Evolutionary conservation across 2,329 filamentous ascomycete species (phyloP), one percentile per base, ranked within the genome.

Genomic region (Macroventuria anomochaeta): DNA sequence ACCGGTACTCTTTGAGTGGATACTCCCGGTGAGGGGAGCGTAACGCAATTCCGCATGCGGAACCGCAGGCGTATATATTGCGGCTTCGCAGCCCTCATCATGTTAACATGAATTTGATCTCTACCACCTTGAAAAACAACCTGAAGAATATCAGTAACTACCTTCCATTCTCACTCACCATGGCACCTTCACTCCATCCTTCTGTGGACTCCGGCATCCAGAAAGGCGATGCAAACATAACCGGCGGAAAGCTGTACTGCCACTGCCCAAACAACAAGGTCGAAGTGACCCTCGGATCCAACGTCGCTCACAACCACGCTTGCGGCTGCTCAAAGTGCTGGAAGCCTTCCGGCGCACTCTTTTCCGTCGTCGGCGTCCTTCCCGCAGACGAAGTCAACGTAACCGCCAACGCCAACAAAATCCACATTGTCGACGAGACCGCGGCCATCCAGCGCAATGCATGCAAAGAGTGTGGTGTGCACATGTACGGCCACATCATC

Each of bases 311-410:
- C 78, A 88, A 89, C 78, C 87, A 89, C 75, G 85, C 84, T 49
- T 89, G 87, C 74, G 86, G 86, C 58, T 89, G 87, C 76, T 88
- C 85, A 48, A 87, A 88, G 72, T 89, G 87, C 81, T 89, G 85
- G 85, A 89, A 88, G 73, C 87, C 87, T 5, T 53, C 73, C 2
- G 84, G 84, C 25, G 79, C 85, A 0, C 80, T 89, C 56, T 89
- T 89, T 79, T 83, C 83, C 55, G 66, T 89, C 61, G 80, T 89
- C 40, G 86, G 76, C 53, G 86, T 89, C 46, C 74, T 88, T 2
- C 81, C 87, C 5, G 70, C 73, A 7, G 80, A 83, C 44, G 77
- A 83, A 44, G 57, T 89, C 40, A 64, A 67, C 17, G 83, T 89
- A 15, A 83, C 83, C 0, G 81, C 84, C 63, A 83, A 87, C 74